Base-by-base conservation (phyloP, 495 filamentous ascomycete species). In the Mycothermus thermophilus region DNA sequence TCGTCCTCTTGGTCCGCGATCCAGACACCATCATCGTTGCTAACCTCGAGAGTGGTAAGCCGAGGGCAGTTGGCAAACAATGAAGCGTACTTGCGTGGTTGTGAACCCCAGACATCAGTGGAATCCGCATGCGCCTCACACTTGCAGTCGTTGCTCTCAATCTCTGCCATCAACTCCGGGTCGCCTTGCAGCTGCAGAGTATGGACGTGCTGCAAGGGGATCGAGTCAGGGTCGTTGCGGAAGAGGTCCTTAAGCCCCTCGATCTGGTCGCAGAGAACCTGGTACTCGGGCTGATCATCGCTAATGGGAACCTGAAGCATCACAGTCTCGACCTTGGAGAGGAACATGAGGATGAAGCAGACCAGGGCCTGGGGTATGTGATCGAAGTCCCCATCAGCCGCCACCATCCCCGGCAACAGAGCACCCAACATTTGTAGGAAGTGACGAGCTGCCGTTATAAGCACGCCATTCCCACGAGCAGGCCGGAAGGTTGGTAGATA, bases 251-350 rank as follows among this genome's bases (percentile, higher is more conserved):
- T 34, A 23, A 35, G 10, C 4, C n/a, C 14, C 13, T 19, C 14
- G 22, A 47, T 22, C 16, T 35, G 25, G 19, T 4, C 3, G n/a
- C 38, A 28, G 19, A 48, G 20, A n/a, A 27, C 27, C 7, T 34
- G 22, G 41, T 53, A 51, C 8, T 51, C 42, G 2, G n/a, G 26
- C 17, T 54, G 19, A 4, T 54, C 43, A 23, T 47, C 46, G 23
- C 32, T 37, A 12, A 55, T 43, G 24, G 54, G 54, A 1, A 57
- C 42, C 35, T 55, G 46, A 5, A 57, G 34, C 11, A 57, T 35
- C 9, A 50, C 32, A 0, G 49, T 51, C 20, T 55, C 46, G 11
- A 57, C 41, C 25, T 25, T 40, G 10, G 34, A n/a, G n/a, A 46
- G 31, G 9, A 41, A 32, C 30, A 32, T 33, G 10, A 57, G 37